Base-by-base conservation (phyloP, 352 stramenopile genomes). In the Phytopythium delawarense region DNA sequence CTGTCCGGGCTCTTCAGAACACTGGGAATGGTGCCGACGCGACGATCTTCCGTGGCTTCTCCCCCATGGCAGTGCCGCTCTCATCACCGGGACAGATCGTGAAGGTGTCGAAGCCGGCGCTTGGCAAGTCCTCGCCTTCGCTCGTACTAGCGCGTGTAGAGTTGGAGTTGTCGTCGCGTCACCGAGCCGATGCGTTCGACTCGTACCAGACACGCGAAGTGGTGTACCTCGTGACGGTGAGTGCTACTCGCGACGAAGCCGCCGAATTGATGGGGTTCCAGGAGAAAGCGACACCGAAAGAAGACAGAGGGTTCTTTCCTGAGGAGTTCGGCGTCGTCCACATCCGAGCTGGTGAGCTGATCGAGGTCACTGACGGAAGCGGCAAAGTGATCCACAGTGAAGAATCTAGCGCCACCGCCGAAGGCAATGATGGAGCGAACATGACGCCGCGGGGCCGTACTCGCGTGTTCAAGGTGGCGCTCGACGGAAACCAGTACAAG, bases 401-500 rank as follows among this genome's bases (percentile, higher is more conserved):
- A 37, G 75, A 75, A 23, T 58, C 65, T 4, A 30, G 8, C 45
- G 7, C 32, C 3, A 16, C 32, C 15, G 25, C 9, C 2, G 45
- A 7, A 2, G 51, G 30, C 18, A 23, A 18, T 44, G 32, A 57
- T 20, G 32, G 49, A 32, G 13, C 2, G 21, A 34, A 28, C n/a
- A 32, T 8, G 2, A 5, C 32, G 16, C 30, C 30, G 9, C 51
- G 77, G 79, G 77, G 81, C 25, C 88, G 79, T 39, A 89, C 89
- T 46, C 82, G 97, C n/a, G 87, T 86, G 35, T 76, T 99, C 11
- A 87, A 77, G 18, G 74, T 99, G 8, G 70, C 72, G 25, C 69
- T 99, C 32, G 96, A 99, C 67, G 85, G 94, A 4, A 71, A 75
- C 23, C 97, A 99, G 69, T 99, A 99, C 79, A 91, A 95, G 64